Base-by-base conservation (phyloP, 2,329 filamentous ascomycete genomes). In the Zasmidium angulare region DNA sequence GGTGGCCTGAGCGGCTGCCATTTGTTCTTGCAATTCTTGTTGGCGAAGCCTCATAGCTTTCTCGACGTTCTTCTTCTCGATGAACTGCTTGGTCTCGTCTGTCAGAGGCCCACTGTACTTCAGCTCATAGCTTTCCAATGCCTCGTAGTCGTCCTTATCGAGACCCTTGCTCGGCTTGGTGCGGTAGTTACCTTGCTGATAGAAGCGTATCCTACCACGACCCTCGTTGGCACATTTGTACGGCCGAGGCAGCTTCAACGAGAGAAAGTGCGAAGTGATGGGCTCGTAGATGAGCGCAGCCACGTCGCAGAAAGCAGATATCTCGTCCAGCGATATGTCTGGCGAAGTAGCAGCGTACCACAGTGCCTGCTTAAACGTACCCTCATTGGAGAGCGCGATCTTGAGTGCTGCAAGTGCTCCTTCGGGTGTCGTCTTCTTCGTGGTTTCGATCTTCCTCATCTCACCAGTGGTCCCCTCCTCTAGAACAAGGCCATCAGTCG, bases 391-490 rank as follows among this genome's bases (percentile, higher is more conserved):
- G 19, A 88, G 65, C 54, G 85, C 82, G 31, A 72, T 71, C 68
- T 82, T 86, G 40, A 88, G 72, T 1, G 82, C 84, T 26, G 77
- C 77, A 22, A 86, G 72, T 4, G 86, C 86, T 29, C 84, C 84
- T 24, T 82, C 79, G n/a, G 86, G 75, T 2, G 79, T 85, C 0
- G 63, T 79, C 63, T 78, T 81, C 52, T 85, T 78, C 1, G 80
- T 82, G 23, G 84, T 74, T 60, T 83, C 81, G 1, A 80, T 77
- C 60, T 81, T 79, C n/a, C 83, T 81, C 20, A 77, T 74, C 53
- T 82, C 78, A 1, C 78, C 81, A 11, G 76, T 75, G 4, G 76
- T 77, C 58, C 83, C 83, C 67, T 83, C 80, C 64, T 86, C 84
- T 50, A 88, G 80, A 23, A 86, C 79, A n/a, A 88, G 72, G 14